These are phyloP conservation scores for Fraxinus floribunda DNA, from an alignment of 305 asterid genomes.

Conservation along the genomic window DNA sequence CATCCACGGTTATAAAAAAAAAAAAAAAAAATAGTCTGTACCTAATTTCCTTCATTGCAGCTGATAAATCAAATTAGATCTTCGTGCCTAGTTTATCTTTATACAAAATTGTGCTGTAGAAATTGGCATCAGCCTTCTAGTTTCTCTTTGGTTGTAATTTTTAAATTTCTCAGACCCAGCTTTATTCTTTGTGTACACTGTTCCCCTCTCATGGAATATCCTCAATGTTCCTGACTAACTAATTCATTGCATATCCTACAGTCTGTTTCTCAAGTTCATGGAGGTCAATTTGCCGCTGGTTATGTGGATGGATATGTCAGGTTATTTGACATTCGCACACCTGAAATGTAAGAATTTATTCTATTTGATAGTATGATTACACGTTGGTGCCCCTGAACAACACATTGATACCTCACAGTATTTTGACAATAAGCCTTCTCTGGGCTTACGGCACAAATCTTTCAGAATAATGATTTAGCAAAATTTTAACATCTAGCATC, in stretches of 20 bases:
- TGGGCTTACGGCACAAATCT: neutral
- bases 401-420: constrained; percentile 1
- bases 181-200: neutral
- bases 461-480: neutral
- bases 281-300: constrained; percentile 94
- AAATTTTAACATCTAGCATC: neutral
- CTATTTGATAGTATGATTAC: neutral
- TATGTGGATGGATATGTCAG: constrained; percentile 86
- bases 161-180: neutral
- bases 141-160: neutral
- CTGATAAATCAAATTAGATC: neutral
- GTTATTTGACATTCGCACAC: constrained; percentile 78
- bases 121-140: neutral
- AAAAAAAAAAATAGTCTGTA: neutral
- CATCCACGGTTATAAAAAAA: too few species aligned
- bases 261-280: constrained; percentile 97
- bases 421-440: neutral
- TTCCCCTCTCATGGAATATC: neutral
- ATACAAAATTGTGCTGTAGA: neutral
- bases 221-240: constrained; percentile 22
- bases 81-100: neutral
- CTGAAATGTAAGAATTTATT: constrained; percentile 69
- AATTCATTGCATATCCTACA: constrained; percentile 30
- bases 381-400: neutral
- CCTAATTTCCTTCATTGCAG: neutral